Evolutionary conservation across 257 asterid species (phyloP), one percentile per base, ranked within the genome.

Genomic region (Oldenlandia corymbosa): DNA sequence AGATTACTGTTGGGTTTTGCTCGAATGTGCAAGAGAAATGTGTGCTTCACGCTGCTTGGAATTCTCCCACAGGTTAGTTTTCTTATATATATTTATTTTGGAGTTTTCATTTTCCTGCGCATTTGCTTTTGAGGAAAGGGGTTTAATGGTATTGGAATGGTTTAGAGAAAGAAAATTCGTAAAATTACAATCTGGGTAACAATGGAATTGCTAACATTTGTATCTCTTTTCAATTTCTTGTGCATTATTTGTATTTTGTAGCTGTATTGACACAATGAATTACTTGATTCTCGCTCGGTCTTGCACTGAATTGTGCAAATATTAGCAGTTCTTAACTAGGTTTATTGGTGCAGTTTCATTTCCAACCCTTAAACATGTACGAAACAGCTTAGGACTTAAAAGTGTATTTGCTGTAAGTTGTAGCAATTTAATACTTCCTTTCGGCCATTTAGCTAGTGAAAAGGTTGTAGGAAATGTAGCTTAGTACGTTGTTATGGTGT

Each of bases 11-110:
- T 32, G 97, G 97, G 1, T 90, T 90, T 68, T 85, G 91, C 66
- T 84, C 97, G 12, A 91, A 79, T 75, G 90, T 91, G 28, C 97
- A 91, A 78, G 97, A 91, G 66, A 78, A 79, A 31, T 88, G 95
- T 52, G 97, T 91, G 34, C 53, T 88, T 42, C 96, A 85, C 69
- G 96, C 97, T 72, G 96, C 97, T 37, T 88, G 97, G 95, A 79
- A 87, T 64, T 91, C 96, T 2, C 93, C 94, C 36, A 85, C 96
- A 49, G 97, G 96, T 87, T 61, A 21, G 20, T 23, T 74, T 26
- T 31, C n/a, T 45, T 42, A 24, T 34, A 3, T 7, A 9, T 37
- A 26, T 20, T 56, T 41, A 12, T 2, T 21, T 12, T 41, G 1
- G 5, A 23, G 1, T 23, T 21, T 42, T 5, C 5, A 0, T 47